Evolutionary conservation across 441 rosid species (phyloP).

Genomic region (Euphorbia schlechtendalii): DNA sequence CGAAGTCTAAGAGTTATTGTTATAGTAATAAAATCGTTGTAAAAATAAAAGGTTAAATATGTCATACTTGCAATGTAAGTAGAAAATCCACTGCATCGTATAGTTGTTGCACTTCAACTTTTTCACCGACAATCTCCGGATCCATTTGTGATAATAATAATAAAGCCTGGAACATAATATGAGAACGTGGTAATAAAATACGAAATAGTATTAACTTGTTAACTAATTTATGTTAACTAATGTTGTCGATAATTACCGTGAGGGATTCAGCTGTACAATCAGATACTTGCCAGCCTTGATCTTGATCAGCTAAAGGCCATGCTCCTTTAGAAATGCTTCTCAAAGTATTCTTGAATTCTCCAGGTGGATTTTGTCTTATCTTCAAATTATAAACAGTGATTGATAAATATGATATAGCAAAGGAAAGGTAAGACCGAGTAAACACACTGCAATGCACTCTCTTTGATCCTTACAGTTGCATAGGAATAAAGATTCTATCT

Average conservation of each 20-base stretch:
- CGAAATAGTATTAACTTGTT: too few relatives aligned
- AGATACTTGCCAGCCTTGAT: conserved; percentile 46
- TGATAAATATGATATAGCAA: too few relatives aligned
- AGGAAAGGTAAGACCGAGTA: too few relatives aligned
- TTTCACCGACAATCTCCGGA: conserved; percentile 46
- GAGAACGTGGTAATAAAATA: neutral
- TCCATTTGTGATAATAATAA: conserved; percentile 50
- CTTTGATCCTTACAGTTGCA: too few relatives aligned
- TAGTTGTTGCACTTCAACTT: conserved; percentile 34
- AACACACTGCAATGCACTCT: too few relatives aligned
- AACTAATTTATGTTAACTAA: neutral
- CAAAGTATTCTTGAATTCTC: conserved; percentile 25
- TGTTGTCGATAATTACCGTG: conserved; percentile 16
- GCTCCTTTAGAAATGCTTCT: conserved; percentile 36
- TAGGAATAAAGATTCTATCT: too few relatives aligned
- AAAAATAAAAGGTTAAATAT: neutral
- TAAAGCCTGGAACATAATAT: conserved; percentile 32
- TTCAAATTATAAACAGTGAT: neutral
- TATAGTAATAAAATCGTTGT: neutral
- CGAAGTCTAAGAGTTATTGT: too few relatives aligned
- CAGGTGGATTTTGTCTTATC: conserved; percentile 24
- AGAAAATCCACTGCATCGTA: conserved; percentile 21
- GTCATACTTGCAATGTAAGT: conserved; percentile 44
- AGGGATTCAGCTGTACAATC: conserved; percentile 42
- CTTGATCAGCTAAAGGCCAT: conserved; percentile 39